Evolutionary conservation across 257 asterid species (phyloP), one percentile per base, ranked within the genome.

Genomic region (Voacanga thouarsii): DNA sequence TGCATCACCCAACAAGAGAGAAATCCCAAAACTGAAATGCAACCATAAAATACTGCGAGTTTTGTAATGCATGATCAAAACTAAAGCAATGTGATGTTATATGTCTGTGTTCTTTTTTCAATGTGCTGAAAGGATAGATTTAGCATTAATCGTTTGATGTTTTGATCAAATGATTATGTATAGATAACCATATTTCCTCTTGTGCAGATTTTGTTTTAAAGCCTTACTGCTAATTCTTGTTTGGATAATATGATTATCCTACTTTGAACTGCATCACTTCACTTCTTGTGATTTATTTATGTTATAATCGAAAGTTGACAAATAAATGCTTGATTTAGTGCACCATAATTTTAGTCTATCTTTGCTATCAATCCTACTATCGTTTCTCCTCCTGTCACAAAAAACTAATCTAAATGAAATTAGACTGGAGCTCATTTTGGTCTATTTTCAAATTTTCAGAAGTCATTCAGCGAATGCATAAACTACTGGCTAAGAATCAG

Each of bases 401-500:
- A 23, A 61, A 28, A 11, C 11, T 61, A 26, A 12, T 39, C 26
- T 41, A 6, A 18, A 67, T 0, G 12, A 67, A 37, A 16, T 19
- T 67, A 1, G 55, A 28, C 41, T 61, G 43, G 63, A 23, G 78
- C 56, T 75, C 44, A 56, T 39, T 26, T 71, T 26, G 15, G 5
- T 71, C 49, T 70, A 47, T 21, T 23, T 44, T 70, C 53, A 24
- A 24, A 71, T 47, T 77, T 80, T 67, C 90, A 89, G 91, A 74
- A 64, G 87, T 88, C 81, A 83, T 82, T 77, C 89, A 86, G 53
- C 85, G 82, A 75, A 90, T 88, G 94, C 81, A 77, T 41, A 81
- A n/a, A 44, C 21, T 88, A 81, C 81, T 85, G 70, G 89, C 78
- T 39, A 77, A 80, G 76, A 82, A 76, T 75, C 79, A 78, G 76